Evolutionary conservation across 2,329 filamentous ascomycete species (phyloP), one percentile per base, ranked within the genome.

Genomic region (Aspergillus neoniger): DNA sequence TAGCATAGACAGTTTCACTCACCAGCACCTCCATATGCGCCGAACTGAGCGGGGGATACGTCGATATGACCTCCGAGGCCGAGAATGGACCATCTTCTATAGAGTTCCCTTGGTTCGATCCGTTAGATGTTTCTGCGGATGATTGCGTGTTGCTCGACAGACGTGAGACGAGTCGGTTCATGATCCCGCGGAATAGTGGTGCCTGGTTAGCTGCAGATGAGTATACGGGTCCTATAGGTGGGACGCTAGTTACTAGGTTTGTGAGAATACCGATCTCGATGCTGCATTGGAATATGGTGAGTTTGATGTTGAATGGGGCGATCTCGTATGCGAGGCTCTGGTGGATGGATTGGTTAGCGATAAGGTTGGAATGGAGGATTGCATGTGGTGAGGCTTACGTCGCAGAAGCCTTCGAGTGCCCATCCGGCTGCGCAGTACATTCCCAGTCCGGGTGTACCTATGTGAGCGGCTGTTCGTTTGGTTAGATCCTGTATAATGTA

Each of bases 351-450:
- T 30, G 15, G 21, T 32, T 60, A 47, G 48, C 25, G 23, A 15
- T 19, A 21, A 3, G 25, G 47, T 17, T 30, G 2, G 7, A 0
- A 17, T 8, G 19, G 15, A 12, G 30, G 5, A 14, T 15, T 47
- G n/a, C 4, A 21, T 36, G 19, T 10, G 38, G n/a, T 30, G 53
- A 9, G 19, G 59, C 73, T 64, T 70, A 84, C 92, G 78, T 98
- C 94, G 79, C 93, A 97, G 75, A 95, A 97, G 17, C 94, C 95
- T 78, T 98, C 95, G 38, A 97, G 85, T 1, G 92, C 95, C 92
- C 94, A 97, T 39, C 92, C 93, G 14, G 92, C 91, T 17, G 94
- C 92, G 66, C 92, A 95, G 75, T 96, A 95, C 81, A 96, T 91
- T 58, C 91, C 86, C 79, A 98, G 86, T 2, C 93, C 92, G 0